phyloP scores from a whole-genome alignment of 2,329 filamentous ascomycete genomes.

The Xylariaceae sp. region DNA sequence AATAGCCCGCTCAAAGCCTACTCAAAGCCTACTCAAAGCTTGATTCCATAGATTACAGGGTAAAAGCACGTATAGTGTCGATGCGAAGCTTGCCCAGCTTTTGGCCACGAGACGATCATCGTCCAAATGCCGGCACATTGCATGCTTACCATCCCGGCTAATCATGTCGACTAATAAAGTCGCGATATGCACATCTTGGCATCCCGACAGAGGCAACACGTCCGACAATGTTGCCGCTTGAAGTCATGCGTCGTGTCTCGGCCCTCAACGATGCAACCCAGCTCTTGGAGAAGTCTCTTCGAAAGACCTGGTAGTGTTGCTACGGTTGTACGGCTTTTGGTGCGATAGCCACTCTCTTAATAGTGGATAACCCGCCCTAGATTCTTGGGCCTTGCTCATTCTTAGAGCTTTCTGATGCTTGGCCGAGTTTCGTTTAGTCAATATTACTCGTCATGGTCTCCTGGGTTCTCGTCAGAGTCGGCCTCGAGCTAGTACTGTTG shows the following conservation, averaged over 20 bases:
- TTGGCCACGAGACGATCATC: slow-evolving; percentile 14
- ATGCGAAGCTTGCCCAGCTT: slow-evolving; percentile 12
- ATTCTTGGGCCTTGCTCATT: slow-evolving; percentile 10
- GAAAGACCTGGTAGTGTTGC: not conserved
- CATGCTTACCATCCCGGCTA: slow-evolving; percentile 33
- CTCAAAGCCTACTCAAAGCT: not conserved
- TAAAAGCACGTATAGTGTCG: slow-evolving; percentile 16
- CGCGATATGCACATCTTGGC: slow-evolving; percentile 20
- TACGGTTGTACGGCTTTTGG: not conserved
- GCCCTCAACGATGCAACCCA: slow-evolving; percentile 10
- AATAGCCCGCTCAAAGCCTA: not conserved
- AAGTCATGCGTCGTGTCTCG: slow-evolving; percentile 22
- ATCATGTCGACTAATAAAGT: slow-evolving; percentile 33
- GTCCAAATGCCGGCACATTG: slow-evolving; percentile 29
- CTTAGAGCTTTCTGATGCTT: slow-evolving; percentile 12
- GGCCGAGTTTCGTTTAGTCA: slow-evolving; percentile 17
- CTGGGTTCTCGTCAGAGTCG: slow-evolving; percentile 19
- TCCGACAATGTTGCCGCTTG: slow-evolving; percentile 22
- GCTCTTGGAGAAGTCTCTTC: slow-evolving; percentile 18
- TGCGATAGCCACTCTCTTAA: slow-evolving; percentile 12
- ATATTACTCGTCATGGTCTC: slow-evolving; percentile 30
- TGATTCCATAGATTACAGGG: slow-evolving; percentile 16
- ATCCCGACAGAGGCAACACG: slow-evolving; percentile 22
- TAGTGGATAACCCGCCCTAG: slow-evolving; percentile 6
- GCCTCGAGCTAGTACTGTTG: slow-evolving; percentile 27